Percentiles rank a stretch among this genome's conserved stretches.
These are phyloP conservation scores for Isoetes engelmannii DNA, from an alignment of 83 land plant species.

Conservation along the genomic window DNA sequence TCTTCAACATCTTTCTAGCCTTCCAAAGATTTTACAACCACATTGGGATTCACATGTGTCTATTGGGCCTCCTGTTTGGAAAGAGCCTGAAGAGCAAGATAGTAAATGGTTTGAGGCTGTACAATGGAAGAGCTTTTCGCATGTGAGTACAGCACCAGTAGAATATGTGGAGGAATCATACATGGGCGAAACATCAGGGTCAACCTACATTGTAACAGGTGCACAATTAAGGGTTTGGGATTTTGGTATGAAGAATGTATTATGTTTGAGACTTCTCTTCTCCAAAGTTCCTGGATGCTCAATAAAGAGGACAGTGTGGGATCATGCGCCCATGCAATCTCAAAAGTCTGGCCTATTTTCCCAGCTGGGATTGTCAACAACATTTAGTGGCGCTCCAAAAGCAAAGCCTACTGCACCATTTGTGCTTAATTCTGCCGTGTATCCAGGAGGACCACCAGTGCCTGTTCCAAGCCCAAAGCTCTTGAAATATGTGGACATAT, in stretches of 20 bases:
- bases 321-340: conserved; percentile 52
- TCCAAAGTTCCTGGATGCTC: conserved; percentile 55
- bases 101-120: conserved; percentile 73
- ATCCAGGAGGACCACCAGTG: conserved; percentile 53
- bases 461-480: conserved; percentile 45
- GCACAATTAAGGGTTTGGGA: conserved; percentile 60
- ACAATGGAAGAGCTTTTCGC: conserved; percentile 83
- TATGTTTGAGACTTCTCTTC: conserved; percentile 73
- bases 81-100: conserved; percentile 43
- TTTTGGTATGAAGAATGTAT: conserved; percentile 69
- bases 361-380: conserved; percentile 23
- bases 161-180: conserved; percentile 58
- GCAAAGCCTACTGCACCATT: conserved; percentile 41
- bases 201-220: conserved; percentile 79
- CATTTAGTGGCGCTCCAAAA: conserved; percentile 8
- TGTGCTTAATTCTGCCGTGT: conserved; percentile 59
- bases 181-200: conserved; percentile 48
- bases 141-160: conserved; percentile 93
- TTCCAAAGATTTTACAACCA: conserved; percentile 69
- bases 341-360: conserved; percentile 81
- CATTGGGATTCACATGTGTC: conserved; percentile 38
- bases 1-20: conserved; percentile 85
- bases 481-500: conserved; percentile 59
- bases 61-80: conserved; percentile 62
- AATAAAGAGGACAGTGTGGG: conserved; percentile 80